phyloP scores from a whole-genome alignment of 768 basidiomycete genomes.

The Hydnomerulius pinastri region DNA sequence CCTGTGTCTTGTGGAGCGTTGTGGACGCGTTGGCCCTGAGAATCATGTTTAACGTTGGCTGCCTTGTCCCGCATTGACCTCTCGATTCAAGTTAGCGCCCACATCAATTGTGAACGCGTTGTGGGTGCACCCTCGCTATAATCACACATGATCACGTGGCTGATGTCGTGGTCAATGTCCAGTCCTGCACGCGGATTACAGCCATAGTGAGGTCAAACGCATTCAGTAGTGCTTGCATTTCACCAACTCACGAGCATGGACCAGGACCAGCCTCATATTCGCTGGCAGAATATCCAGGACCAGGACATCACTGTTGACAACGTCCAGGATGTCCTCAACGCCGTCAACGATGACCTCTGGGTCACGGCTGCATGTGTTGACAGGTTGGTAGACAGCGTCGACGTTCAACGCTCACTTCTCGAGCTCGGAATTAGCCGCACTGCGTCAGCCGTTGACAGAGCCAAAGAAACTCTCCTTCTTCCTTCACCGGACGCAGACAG shows the following conservation, averaged over 20 bases:
- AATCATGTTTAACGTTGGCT: no score
- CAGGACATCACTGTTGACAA: constrained; percentile 54
- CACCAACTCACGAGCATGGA: constrained; percentile 35
- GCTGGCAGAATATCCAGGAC: constrained; percentile 61
- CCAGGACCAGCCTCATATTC: constrained; percentile 39
- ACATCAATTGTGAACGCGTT: no score
- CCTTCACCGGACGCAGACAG: constrained; percentile 20
- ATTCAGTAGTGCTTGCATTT: not conserved
- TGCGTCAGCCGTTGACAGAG: constrained; percentile 45
- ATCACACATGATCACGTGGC: no score
- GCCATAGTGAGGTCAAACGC: not conserved
- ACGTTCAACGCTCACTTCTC: constrained; percentile 58
- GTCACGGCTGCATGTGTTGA: constrained; percentile 74
- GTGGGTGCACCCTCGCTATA: no score
- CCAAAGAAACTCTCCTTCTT: constrained; percentile 39
- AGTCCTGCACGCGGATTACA: no score
- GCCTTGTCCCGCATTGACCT: no score
- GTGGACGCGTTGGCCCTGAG: no score
- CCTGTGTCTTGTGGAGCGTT: no score
- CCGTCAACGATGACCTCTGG: constrained; percentile 72
- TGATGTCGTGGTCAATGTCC: no score
- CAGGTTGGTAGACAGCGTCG: constrained; percentile 58
- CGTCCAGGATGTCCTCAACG: constrained; percentile 48
- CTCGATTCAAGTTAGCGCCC: no score
- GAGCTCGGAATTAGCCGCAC: constrained; percentile 67